Evolutionary conservation across 208 protist genomes (phyloP).

Genomic region (Wallacemonas sp.): DNA sequence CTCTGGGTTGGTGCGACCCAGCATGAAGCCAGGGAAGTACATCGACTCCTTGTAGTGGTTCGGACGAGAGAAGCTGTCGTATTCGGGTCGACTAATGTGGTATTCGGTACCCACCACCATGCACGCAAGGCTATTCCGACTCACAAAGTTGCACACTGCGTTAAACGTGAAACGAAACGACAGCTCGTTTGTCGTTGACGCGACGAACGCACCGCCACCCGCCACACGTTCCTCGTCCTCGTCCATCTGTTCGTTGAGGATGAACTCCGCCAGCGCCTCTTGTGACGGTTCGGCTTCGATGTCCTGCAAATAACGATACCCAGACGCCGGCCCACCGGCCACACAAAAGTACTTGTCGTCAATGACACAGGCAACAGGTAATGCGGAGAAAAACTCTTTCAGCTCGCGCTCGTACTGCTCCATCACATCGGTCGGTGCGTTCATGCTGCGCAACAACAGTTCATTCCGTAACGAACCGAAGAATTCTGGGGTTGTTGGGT

Average conservation of each 20-base stretch:
- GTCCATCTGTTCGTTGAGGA: conserved; percentile 79
- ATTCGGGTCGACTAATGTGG: conserved; percentile 60
- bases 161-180: conserved; percentile 79
- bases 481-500: conserved; percentile 58
- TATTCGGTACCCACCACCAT: conserved; percentile 82
- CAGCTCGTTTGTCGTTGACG: conserved; percentile 30
- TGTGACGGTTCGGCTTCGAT: conserved; percentile 33
- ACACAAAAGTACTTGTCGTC: conserved; percentile 73
- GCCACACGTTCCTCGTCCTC: conserved; percentile 75
- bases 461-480: conserved; percentile 76
- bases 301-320: conserved; percentile 38
- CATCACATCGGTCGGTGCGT: conserved; percentile 21
- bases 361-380: conserved; percentile 69
- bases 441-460: conserved; percentile 38
- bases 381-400: conserved; percentile 52
- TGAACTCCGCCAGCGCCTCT: conserved; percentile 52
- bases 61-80: conserved; percentile 60
- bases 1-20: conserved; percentile 58
- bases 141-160: conserved; percentile 78
- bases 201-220: conserved; percentile 57
- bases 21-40: conserved; percentile 76
- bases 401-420: conserved; percentile 44
- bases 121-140: conserved; percentile 54
- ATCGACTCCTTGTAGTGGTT: conserved; percentile 80
- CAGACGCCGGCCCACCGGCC: conserved; percentile 49